Conservation (phyloP, 2,329 filamentous ascomycete species). For the Penicillium palitans region DNA sequence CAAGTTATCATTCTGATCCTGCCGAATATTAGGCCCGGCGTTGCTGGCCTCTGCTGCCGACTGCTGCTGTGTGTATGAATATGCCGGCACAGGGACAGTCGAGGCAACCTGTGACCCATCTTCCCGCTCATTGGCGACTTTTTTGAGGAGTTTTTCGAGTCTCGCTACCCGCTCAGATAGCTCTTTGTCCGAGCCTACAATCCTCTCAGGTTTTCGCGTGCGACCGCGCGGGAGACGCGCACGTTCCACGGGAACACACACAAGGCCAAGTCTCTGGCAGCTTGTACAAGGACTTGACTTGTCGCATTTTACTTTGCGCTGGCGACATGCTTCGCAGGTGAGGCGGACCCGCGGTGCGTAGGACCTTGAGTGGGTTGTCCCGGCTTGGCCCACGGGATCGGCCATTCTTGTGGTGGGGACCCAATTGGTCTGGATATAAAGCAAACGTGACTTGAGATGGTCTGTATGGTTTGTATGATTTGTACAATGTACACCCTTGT, state of each 20-base stretch:
- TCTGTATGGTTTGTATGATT: background rate
- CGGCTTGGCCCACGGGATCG: background rate
- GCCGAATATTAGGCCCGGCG: constrained; percentile 11
- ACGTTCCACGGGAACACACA: constrained; percentile 34
- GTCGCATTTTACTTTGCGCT: constrained; percentile 39
- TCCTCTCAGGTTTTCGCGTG: constrained; percentile 20
- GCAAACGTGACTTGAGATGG: background rate
- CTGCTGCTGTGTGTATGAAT: background rate
- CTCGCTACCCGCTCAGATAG: constrained; percentile 28
- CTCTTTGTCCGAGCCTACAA: constrained; percentile 16
- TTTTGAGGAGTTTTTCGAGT: constrained; percentile 26
- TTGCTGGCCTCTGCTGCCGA: background rate
- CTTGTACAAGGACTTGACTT: constrained; percentile 36
- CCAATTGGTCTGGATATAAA: background rate
- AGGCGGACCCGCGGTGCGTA: constrained; percentile 28
- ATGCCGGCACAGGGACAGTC: background rate
- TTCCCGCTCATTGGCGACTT: constrained; percentile 18
- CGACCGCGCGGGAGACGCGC: constrained; percentile 36
- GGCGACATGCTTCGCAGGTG: constrained; percentile 34
- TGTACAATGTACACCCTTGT: background rate
- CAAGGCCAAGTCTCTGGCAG: constrained; percentile 27
- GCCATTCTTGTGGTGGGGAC: background rate
- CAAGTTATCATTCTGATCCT: constrained; percentile 2
- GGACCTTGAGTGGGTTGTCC: constrained; percentile 9
- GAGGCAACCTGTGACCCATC: background rate